Evolutionary conservation across 2,329 filamentous ascomycete genomes (phyloP).

Genomic region (Colletotrichum liaoningense): DNA sequence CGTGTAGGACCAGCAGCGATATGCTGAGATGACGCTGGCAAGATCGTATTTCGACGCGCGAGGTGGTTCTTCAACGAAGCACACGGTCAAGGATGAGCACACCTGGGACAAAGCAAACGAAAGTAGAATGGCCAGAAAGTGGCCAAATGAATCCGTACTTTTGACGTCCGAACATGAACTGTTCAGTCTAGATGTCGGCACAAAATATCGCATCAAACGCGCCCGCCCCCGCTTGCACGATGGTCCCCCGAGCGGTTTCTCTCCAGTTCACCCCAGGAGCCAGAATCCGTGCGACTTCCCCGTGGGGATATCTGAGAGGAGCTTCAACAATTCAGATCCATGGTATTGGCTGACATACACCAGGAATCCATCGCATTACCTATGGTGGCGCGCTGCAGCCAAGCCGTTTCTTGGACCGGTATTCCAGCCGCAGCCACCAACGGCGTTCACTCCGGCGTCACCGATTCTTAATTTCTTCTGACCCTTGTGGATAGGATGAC

Average conservation of each 20-base stretch:
- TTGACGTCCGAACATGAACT: too few relatives aligned
- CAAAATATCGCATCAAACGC: background rate
- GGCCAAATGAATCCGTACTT: too few relatives aligned
- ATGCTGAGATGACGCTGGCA: too few relatives aligned
- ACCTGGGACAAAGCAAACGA: too few relatives aligned
- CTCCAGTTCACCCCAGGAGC: background rate
- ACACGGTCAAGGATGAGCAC: too few relatives aligned
- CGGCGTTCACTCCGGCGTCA: background rate
- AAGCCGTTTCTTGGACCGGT: background rate
- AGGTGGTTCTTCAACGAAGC: too few relatives aligned
- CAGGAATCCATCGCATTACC: background rate
- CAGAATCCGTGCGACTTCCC: conserved; percentile 12
- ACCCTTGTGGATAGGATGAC: background rate
- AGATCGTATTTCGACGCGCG: too few relatives aligned
- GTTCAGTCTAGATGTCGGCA: background rate
- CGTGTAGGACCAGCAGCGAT: too few relatives aligned
- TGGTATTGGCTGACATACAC: background rate
- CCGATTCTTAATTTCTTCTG: background rate
- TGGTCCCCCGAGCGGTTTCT: background rate
- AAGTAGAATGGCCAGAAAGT: too few relatives aligned
- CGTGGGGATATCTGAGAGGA: conserved; percentile 4
- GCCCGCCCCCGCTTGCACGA: background rate
- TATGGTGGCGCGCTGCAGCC: background rate
- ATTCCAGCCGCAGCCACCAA: background rate
- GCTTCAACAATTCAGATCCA: background rate